These are phyloP conservation scores for Pseudocercospora macadamiae DNA, from an alignment of 2,329 filamentous ascomycete genomes.

Conservation along the genomic window DNA sequence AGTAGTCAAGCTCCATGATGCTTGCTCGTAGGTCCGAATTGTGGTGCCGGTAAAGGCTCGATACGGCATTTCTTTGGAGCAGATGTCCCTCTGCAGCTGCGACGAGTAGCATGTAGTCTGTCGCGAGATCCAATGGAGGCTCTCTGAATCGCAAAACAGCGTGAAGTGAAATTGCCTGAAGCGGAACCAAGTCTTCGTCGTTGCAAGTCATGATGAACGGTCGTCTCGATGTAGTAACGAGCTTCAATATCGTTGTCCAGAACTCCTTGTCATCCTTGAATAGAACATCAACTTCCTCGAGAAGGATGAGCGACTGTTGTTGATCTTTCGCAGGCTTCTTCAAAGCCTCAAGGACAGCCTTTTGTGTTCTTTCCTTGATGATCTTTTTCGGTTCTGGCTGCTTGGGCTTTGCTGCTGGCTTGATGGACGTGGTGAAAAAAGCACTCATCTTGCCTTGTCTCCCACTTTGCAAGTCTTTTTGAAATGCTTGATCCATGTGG, in stretches of 20 bases:
- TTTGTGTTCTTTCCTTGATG: slow-evolving; percentile 28
- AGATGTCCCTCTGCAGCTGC: slow-evolving; percentile 89
- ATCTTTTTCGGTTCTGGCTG: slow-evolving; percentile 39
- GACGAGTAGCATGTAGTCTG: slow-evolving; percentile 79
- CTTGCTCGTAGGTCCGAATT: slow-evolving; percentile 75
- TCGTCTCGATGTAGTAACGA: slow-evolving; percentile 83
- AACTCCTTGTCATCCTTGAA: slow-evolving; percentile 97
- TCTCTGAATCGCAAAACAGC: slow-evolving; percentile 77
- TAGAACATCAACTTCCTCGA: slow-evolving; percentile 91
- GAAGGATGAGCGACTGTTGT: slow-evolving; percentile 89
- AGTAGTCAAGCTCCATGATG: slow-evolving; percentile 85
- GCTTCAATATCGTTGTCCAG: slow-evolving; percentile 77
- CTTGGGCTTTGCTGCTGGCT: slow-evolving; percentile 39
- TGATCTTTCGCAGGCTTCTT: slow-evolving; percentile 56
- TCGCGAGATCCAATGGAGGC: slow-evolving; percentile 67
- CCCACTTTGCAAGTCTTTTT: slow-evolving; percentile 64
- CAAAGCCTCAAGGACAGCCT: slow-evolving; percentile 31
- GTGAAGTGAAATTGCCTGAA: slow-evolving; percentile 75
- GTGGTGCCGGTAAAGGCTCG: slow-evolving; percentile 70
- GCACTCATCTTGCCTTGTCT: slow-evolving; percentile 78
- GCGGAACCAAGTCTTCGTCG: slow-evolving; percentile 78
- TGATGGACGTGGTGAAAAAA: slow-evolving; percentile 67
- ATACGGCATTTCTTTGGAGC: slow-evolving; percentile 67
- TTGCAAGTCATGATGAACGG: slow-evolving; percentile 97
- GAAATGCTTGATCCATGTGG: slow-evolving; percentile 49